Evolutionary conservation across 1,284 basidiomycete species (phyloP), one percentile per base, ranked within the genome.

Genomic region (Boletus subluridellus): DNA sequence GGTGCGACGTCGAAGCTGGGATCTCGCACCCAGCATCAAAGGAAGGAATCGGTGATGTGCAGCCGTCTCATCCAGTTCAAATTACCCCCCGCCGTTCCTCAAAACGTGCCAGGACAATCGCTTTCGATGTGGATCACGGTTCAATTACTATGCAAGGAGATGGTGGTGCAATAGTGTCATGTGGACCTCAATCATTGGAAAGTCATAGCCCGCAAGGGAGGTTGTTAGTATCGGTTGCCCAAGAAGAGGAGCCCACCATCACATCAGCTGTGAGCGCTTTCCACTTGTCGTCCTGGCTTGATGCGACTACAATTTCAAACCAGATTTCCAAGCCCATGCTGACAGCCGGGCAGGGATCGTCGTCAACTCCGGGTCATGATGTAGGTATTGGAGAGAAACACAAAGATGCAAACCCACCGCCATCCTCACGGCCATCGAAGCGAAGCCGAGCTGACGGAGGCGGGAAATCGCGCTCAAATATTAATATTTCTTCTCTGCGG

Each of bases 401-500:
- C 38, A 63, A 55, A 53, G 41, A 38, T 39, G 26, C 51, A n/a
- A n/a, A 41, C 30, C 30, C 21, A 3, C 21, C 47, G n/a, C 44
- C 14, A 5, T 58, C 65, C 11, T 51, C 55, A 21, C 63, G 67
- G 9, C 57, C 66, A 9, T 61, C 59, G n/a, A 74, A 74, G 38
- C 66, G 66, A 45, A 60, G 52, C 35, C 59, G 70, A 37, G 55
- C 60, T 11, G 54, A 55, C n/a, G 57, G 48, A 21, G 35, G 60
- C 6, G 55, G 55, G 12, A 66, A 59, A 49, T 66, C 65, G n/a
- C 75, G 76, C 21, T 66, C 73, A 11, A 81, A 75, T 63, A 77
- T 83, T 48, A 92, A 91, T 63, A 82, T 92, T 15, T 87, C 90
- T 14, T 81, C 86, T 60, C 74, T 89, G 30, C 85, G 90, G 11